These are phyloP conservation scores for Paramecium tetraurelia DNA, from an alignment of 73 alveolate genomes.

Conservation along the genomic window DNA sequence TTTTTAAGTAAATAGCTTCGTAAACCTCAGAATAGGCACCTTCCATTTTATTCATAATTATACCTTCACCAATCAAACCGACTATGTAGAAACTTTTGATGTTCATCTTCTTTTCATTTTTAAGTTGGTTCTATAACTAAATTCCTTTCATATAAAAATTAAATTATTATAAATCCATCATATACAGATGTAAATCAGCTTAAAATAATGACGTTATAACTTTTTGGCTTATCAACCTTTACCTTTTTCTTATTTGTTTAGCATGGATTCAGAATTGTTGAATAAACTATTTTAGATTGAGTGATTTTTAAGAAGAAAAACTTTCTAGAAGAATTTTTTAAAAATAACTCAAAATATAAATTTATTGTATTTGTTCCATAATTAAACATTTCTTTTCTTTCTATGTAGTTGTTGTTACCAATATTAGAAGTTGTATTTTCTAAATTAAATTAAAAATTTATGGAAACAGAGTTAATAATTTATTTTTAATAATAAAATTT, in stretches of 20 bases:
- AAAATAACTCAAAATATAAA: too few relatives aligned
- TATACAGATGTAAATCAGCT: background rate
- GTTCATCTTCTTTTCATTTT: background rate
- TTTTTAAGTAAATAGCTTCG: background rate
- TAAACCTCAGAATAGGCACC: constrained; percentile 14
- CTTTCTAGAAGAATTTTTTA: background rate
- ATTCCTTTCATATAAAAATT: background rate
- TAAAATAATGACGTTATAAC: background rate
- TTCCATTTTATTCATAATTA: background rate
- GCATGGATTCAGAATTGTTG: background rate
- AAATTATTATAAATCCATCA: background rate
- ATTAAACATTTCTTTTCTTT: too few relatives aligned
- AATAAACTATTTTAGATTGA: background rate
- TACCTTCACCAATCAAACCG: constrained; percentile 32
- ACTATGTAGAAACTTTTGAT: background rate
- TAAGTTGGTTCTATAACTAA: background rate
- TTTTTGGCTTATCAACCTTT: background rate
- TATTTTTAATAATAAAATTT: too few relatives aligned
- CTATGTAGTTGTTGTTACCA: background rate
- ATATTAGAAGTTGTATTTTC: background rate
- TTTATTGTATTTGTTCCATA: background rate
- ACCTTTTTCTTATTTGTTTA: background rate
- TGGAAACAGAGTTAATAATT: background rate
- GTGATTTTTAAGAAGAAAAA: background rate
- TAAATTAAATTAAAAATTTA: too few relatives aligned